Evolutionary conservation across 768 basidiomycete species (phyloP).

Genomic region (Calvatia gigantea): DNA sequence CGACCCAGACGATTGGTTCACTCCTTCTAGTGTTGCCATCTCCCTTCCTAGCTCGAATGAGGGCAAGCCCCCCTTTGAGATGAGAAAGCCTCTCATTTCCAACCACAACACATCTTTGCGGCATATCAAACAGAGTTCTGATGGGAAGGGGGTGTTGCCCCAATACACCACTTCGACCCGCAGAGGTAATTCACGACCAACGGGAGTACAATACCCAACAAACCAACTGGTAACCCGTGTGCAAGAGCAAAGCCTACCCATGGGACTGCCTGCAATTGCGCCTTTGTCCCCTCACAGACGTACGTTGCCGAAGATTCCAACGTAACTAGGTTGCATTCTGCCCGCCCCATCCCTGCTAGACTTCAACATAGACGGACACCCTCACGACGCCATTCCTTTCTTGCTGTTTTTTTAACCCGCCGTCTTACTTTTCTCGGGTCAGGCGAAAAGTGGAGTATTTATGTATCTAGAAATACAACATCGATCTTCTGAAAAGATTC

Average conservation of each 20-base stretch:
- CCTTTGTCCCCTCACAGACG: not conserved
- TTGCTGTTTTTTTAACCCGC: not conserved
- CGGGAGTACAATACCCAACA: not conserved
- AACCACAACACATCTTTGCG: not conserved
- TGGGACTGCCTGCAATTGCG: not conserved
- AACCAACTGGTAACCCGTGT: not conserved
- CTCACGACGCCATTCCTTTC: not conserved
- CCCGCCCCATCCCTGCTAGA: not conserved
- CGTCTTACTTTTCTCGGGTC: not conserved
- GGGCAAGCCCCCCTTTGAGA: no score
- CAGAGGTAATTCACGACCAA: not conserved
- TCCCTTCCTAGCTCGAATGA: not conserved
- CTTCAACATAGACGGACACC: not conserved
- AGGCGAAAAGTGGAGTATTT: not conserved
- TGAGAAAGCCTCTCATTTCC: not conserved
- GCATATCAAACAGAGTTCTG: not conserved
- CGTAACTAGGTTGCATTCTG: not conserved
- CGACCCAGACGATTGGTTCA: conserved; percentile 1
- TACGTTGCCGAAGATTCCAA: not conserved
- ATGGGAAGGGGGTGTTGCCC: not conserved
- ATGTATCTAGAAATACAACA: conserved; percentile 6
- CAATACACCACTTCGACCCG: not conserved
- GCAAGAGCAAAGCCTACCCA: not conserved
- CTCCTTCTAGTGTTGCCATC: not conserved
- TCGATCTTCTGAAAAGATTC: not conserved